phyloP scores from a whole-genome alignment of 495 filamentous ascomycete genomes.

The Aspergillus steynii region DNA sequence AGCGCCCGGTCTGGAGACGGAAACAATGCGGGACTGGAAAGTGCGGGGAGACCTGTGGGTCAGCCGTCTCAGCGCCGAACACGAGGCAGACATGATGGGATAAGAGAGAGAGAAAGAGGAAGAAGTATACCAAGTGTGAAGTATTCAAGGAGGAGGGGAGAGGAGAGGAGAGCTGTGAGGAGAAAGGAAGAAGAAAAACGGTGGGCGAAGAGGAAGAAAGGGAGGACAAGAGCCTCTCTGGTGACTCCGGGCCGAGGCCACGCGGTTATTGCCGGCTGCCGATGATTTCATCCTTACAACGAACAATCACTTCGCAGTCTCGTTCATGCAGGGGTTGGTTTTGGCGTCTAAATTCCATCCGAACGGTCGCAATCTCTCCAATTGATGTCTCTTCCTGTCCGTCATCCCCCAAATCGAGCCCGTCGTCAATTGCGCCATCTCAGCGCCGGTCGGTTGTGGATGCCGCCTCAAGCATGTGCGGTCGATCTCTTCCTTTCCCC shows the following conservation, averaged over 20 bases:
- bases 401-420: background rate
- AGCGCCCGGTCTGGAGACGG: constrained; percentile 38
- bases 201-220: constrained; percentile 13
- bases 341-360: no score
- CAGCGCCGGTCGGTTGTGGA: background rate
- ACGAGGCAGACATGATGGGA: constrained; percentile 31
- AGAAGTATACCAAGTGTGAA: constrained; percentile 5
- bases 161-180: constrained; percentile 1
- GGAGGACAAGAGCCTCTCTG: constrained; percentile 5
- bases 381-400: background rate
- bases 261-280: constrained; percentile 20
- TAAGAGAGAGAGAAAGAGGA: constrained; percentile 19
- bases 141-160: constrained; percentile 10
- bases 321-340: no score
- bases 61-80: constrained; percentile 46
- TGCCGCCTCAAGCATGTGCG: background rate
- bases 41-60: constrained; percentile 53
- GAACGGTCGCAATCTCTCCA: background rate
- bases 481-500: background rate
- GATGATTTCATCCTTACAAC: background rate
- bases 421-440: background rate
- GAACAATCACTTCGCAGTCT: background rate
- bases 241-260: constrained; percentile 24
- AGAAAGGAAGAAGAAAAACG: constrained; percentile 15
- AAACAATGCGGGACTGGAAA: constrained; percentile 42